Conservation (phyloP, 192 early-diverging fungal genomes). For the Backusella macrospora region DNA sequence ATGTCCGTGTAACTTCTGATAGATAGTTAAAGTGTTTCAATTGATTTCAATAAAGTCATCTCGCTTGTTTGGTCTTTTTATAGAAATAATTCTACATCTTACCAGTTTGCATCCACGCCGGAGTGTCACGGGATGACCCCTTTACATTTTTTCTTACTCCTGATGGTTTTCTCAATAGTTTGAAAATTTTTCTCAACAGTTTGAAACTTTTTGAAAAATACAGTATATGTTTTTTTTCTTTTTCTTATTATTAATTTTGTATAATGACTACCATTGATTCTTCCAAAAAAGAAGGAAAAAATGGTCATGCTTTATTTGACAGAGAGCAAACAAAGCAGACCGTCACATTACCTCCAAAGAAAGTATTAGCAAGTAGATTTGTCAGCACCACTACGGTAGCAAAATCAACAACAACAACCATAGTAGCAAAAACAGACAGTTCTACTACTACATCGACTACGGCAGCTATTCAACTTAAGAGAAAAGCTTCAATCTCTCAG, state of each 20-base stretch:
- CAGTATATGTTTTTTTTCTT: background rate
- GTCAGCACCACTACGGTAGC: background rate
- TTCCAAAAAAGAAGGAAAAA: constrained; percentile 10
- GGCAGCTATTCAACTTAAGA: background rate
- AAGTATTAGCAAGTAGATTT: constrained; percentile 17
- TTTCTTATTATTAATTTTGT: background rate
- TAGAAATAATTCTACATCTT: no score
- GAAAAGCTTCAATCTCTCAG: background rate
- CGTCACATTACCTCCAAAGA: constrained; percentile 19
- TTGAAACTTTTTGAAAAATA: no score
- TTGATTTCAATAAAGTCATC: no score
- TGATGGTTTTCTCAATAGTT: no score
- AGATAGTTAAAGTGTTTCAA: no score
- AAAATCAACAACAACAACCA: background rate
- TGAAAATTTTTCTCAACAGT: no score
- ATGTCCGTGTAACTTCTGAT: no score
- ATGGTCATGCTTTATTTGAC: background rate
- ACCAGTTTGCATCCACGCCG: no score
- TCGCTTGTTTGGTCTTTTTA: no score
- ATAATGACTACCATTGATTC: constrained; percentile 22
- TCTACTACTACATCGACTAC: background rate
- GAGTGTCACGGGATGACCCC: no score
- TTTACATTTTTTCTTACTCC: no score
- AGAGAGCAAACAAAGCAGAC: constrained; percentile 20
- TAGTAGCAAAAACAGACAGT: background rate